Evolutionary conservation across 352 stramenopile species (phyloP).

Genomic region (Phytophthora pinifolia): DNA sequence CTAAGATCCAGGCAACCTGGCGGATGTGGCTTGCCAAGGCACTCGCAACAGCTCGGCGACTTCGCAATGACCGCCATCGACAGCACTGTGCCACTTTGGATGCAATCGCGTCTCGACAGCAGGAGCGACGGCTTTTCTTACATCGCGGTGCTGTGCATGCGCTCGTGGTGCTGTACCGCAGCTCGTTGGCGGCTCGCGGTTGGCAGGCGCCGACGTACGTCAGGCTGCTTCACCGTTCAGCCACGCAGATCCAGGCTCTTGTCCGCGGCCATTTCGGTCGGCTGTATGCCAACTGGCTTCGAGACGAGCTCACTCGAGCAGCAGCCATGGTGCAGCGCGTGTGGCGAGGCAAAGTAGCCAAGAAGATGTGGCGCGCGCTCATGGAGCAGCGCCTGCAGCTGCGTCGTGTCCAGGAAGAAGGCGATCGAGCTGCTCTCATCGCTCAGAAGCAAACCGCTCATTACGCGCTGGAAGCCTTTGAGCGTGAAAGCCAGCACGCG

Average conservation of each 20-base stretch:
- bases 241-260: constrained; percentile 60
- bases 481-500: constrained; percentile 35
- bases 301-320: constrained; percentile 34
- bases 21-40: constrained; percentile 78
- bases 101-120: constrained; percentile 20
- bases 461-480: constrained; percentile 50
- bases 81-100: constrained; percentile 38
- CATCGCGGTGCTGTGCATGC: constrained; percentile 57
- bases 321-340: constrained; percentile 47
- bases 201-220: constrained; percentile 62
- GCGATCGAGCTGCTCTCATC: constrained; percentile 58
- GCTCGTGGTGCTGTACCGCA: constrained; percentile 49
- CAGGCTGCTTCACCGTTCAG: constrained; percentile 39
- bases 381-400: constrained; percentile 46
- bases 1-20: constrained; percentile 71
- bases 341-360: constrained; percentile 60
- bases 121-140: constrained; percentile 40
- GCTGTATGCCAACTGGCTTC: constrained; percentile 31
- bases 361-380: constrained; percentile 56
- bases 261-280: constrained; percentile 52
- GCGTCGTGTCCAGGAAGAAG: constrained; percentile 52
- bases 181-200: constrained; percentile 45
- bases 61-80: constrained; percentile 39
- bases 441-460: constrained; percentile 62
- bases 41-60: constrained; percentile 31